A percentile compares a stretch with the other conserved stretches of the same genome.
Conservation (phyloP, 306 rosid species). For the Vigna unguiculata region DNA sequence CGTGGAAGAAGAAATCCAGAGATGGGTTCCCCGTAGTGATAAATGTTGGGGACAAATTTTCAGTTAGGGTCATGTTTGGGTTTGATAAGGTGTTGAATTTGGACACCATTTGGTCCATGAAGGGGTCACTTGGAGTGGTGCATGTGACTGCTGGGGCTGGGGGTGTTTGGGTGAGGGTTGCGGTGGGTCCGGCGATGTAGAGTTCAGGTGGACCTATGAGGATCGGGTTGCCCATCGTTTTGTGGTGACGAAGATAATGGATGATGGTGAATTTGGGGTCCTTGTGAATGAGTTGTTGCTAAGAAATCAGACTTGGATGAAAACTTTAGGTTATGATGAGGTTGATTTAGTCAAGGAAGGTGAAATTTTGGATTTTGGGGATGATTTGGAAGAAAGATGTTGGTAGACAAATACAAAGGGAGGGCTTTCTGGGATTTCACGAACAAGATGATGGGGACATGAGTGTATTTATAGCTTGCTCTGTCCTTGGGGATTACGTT, state of each 20-base stretch:
- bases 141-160: background rate
- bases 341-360: too few species aligned
- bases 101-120: slow-evolving; percentile 50
- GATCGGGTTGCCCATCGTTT: slow-evolving; percentile 51
- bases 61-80: slow-evolving; percentile 44
- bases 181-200: slow-evolving; percentile 2
- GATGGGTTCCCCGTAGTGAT: slow-evolving; percentile 69
- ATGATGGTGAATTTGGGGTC: background rate
- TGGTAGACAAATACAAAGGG: too few species aligned
- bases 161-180: background rate
- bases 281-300: background rate
- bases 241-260: background rate
- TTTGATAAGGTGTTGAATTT: slow-evolving; percentile 45
- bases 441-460: too few species aligned
- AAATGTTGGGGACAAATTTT: slow-evolving; percentile 55
- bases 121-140: slow-evolving; percentile 43
- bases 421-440: too few species aligned
- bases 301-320: too few species aligned
- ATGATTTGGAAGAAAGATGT: too few species aligned
- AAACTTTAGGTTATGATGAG: too few species aligned
- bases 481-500: too few species aligned
- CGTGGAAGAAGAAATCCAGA: slow-evolving; percentile 70
- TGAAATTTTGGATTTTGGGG: too few species aligned
- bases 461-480: too few species aligned
- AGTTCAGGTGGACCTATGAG: slow-evolving; percentile 74